A percentile compares a stretch with the other conserved stretches of the same genome.
phyloP scores from a whole-genome alignment of 1,139 yeast genomes.

The Yamadazyma blattariae region DNA sequence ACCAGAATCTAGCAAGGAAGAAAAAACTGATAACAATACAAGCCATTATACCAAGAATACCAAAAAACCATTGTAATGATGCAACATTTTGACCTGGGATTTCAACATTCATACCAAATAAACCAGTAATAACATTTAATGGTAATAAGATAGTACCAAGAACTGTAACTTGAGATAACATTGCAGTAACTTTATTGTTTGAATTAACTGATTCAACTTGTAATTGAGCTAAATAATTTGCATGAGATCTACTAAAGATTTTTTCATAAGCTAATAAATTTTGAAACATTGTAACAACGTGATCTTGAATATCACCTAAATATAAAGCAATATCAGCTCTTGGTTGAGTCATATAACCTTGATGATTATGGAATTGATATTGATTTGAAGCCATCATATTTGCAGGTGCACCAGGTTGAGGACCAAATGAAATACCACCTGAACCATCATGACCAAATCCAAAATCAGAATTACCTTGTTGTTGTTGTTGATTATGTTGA shows the following conservation, averaged over 20 bases:
- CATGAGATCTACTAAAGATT: slow-evolving; percentile 86
- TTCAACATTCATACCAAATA: slow-evolving; percentile 93
- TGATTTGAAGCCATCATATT: slow-evolving; percentile 16
- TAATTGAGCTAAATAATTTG: slow-evolving; percentile 88
- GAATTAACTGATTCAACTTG: slow-evolving; percentile 90
- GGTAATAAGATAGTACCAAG: slow-evolving; percentile 92
- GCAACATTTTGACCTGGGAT: slow-evolving; percentile 68
- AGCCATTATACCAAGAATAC: slow-evolving; percentile 37
- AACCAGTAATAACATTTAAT: slow-evolving; percentile 83
- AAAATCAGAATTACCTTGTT: not conserved
- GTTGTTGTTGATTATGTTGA: slow-evolving; percentile 1
- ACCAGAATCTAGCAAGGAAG: slow-evolving; percentile 35
- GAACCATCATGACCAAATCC: slow-evolving; percentile 16
- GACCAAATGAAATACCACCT: slow-evolving; percentile 20
- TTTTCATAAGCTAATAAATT: slow-evolving; percentile 86
- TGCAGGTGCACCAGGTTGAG: slow-evolving; percentile 18
- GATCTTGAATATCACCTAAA: slow-evolving; percentile 97
- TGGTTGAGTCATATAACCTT: slow-evolving; percentile 51
- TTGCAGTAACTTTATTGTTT: slow-evolving; percentile 78
- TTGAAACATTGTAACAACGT: slow-evolving; percentile 93
- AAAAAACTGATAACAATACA: slow-evolving; percentile 28
- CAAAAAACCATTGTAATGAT: slow-evolving; percentile 30
- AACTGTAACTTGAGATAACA: slow-evolving; percentile 84
- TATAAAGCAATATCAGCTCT: slow-evolving; percentile 83
- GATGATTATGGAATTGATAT: slow-evolving; percentile 13